A percentile compares a stretch with the other conserved stretches of the same genome.
These are phyloP conservation scores for Erucastrum elatum DNA, from an alignment of 345 rosid species.

Conservation along the genomic window DNA sequence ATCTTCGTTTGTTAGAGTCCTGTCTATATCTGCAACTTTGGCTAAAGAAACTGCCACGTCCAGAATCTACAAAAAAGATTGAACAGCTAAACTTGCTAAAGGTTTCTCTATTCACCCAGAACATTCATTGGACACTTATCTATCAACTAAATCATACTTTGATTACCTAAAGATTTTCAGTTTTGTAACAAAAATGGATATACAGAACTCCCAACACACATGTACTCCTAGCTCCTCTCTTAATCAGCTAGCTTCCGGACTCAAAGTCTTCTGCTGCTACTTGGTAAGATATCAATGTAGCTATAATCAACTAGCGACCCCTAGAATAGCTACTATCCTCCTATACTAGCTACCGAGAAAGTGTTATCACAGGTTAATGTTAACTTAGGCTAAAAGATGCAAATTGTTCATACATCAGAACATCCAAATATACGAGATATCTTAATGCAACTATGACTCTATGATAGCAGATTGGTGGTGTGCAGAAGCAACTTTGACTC, in stretches of 20 bases:
- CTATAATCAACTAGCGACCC: too few relatives aligned
- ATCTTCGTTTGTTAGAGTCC: slow-evolving; percentile 62
- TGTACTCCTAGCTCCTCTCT: not conserved
- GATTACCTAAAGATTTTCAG: not conserved
- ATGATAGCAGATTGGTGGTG: too few relatives aligned
- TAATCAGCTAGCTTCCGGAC: not conserved
- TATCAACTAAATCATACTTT: not conserved
- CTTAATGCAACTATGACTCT: not conserved
- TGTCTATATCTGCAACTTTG: slow-evolving; percentile 91
- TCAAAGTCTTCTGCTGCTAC: not conserved
- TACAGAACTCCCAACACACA: not conserved
- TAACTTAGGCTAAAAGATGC: too few relatives aligned
- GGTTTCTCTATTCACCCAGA: not conserved
- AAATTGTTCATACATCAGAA: not conserved
- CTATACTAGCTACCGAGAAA: too few relatives aligned
- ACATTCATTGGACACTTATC: not conserved
- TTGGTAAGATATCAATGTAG: not conserved
- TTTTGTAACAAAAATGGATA: too few relatives aligned
- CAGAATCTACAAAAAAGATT: slow-evolving; percentile 43
- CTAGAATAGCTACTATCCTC: too few relatives aligned
- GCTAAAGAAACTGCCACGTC: slow-evolving; percentile 89
- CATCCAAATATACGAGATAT: not conserved
- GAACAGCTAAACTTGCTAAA: not conserved
- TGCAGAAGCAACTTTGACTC: too few relatives aligned
- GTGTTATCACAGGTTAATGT: too few relatives aligned